A percentile compares a stretch with the other conserved stretches of the same genome.
These are phyloP conservation scores for Yarrowia deformans DNA, from an alignment of 805 yeast species.

Conservation along the genomic window DNA sequence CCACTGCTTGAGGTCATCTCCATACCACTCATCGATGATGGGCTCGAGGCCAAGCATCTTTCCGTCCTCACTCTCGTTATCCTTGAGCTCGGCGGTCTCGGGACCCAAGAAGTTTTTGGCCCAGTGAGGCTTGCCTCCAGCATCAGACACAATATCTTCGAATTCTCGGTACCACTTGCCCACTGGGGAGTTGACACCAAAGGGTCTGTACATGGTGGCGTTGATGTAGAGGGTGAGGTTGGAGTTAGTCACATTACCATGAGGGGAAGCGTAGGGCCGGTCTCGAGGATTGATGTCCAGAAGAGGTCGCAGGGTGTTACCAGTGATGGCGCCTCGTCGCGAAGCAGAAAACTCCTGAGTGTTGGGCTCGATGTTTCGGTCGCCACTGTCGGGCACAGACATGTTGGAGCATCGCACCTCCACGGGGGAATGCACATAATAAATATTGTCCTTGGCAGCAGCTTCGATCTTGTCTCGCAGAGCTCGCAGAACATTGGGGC, in stretches of 20 bases:
- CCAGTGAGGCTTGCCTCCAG: slow-evolving; percentile 97
- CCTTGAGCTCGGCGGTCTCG: slow-evolving; percentile 53
- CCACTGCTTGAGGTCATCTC: slow-evolving; percentile 68
- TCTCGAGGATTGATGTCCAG: slow-evolving; percentile 77
- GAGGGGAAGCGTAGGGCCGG: slow-evolving; percentile 56
- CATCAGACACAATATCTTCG: slow-evolving; percentile 76
- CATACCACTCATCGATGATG: slow-evolving; percentile 79
- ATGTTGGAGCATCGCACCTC: slow-evolving; percentile 94
- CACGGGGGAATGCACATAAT: slow-evolving; percentile 91
- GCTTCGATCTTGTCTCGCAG: slow-evolving; percentile 60
- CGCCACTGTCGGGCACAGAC: slow-evolving; percentile 46
- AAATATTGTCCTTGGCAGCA: slow-evolving; percentile 67
- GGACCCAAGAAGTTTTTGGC: slow-evolving; percentile 91
- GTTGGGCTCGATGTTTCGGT: slow-evolving; percentile 39
- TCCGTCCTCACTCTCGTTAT: slow-evolving; percentile 55
- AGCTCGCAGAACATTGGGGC: slow-evolving; percentile 68
- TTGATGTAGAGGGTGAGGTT: slow-evolving; percentile 87
- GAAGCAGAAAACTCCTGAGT: slow-evolving; percentile 37
- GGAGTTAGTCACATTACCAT: slow-evolving; percentile 65
- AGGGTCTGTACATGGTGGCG: slow-evolving; percentile 97
- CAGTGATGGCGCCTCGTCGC: slow-evolving; percentile 74
- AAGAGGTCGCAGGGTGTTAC: slow-evolving; percentile 81
- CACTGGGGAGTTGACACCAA: slow-evolving; percentile 73
- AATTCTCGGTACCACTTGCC: slow-evolving; percentile 80
- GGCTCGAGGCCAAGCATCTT: slow-evolving; percentile 82